Base-by-base conservation (phyloP, 2,329 filamentous ascomycete species). In the Daldinia sp. region DNA sequence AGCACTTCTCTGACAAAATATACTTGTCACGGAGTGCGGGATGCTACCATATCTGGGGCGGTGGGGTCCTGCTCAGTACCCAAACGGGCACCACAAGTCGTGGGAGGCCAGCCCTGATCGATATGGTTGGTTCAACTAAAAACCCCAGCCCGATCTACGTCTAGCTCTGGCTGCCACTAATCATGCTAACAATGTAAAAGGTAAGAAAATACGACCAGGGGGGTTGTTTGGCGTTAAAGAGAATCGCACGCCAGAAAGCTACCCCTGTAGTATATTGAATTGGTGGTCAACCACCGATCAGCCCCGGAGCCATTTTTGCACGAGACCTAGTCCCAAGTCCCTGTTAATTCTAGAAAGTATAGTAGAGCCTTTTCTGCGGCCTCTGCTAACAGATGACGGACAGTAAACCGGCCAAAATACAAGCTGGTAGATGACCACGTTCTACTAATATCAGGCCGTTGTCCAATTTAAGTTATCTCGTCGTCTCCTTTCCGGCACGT, bases 1-100 rank as follows among this genome's bases (percentile, higher is more conserved):
- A 72, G 75, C 75, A 76, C 59, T 71, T 73, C 76, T 76, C 75
- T 75, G 64, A 77, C 76, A 76, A 65, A 67, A 70, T 61, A 67
- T 63, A 69, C 63, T 70, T 67, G 68, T 69, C 64, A 69, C 69
- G 70, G 69, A 65, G 68, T 63, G 66, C 72, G 70, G 67, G 70
- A 71, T 64, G 55, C 48, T 57, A 67, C 63, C 68, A 64, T 68
- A 56, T 56, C 63, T 67, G 63, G 65, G 64, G 63, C 60, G 32
- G 62, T 67, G 59, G 62, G 51, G 58, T 58, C 58, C 35, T 58
- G 48, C 39, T 54, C 55, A 53, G 58, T 62, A 61, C 57, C 60
- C 45, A 61, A 65, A 56, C 59, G 17, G 52, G 61, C n/a, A n/a
- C 50, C 53, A 63, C 51, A 58, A 62, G 55, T 65, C 58, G 65